phyloP scores from a whole-genome alignment of 108 stramenopile genomes.

The Thalassiosira profunda region DNA sequence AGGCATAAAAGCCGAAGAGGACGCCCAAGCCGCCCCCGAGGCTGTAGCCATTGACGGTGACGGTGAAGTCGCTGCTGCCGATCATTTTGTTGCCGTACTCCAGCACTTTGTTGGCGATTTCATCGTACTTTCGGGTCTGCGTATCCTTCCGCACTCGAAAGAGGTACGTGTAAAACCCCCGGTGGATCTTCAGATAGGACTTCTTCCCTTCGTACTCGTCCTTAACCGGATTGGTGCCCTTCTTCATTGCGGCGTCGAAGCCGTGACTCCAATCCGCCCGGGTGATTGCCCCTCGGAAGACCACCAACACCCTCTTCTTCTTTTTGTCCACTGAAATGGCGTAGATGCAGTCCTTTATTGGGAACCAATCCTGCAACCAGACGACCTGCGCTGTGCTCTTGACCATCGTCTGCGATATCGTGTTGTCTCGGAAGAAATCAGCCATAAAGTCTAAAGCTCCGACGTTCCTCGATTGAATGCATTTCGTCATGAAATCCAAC shows the following conservation, averaged over 20 bases:
- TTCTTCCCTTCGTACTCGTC: constrained; percentile 48
- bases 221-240: constrained; percentile 62
- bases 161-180: constrained; percentile 66
- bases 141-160: constrained; percentile 74
- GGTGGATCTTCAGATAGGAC: constrained; percentile 41
- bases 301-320: constrained; percentile 64
- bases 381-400: constrained; percentile 63
- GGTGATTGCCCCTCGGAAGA: constrained; percentile 77
- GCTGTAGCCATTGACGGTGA: constrained; percentile 64
- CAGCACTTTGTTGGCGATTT: constrained; percentile 65
- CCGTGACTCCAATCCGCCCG: constrained; percentile 68
- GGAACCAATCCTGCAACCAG: constrained; percentile 82
- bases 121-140: constrained; percentile 65
- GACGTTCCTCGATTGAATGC: constrained; percentile 54
- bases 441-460: constrained; percentile 58
- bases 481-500: constrained; percentile 56
- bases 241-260: constrained; percentile 36
- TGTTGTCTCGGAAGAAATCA: constrained; percentile 61
- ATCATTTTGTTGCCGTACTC: constrained; percentile 60
- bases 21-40: constrained; percentile 67
- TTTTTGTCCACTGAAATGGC: constrained; percentile 61
- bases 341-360: constrained; percentile 63
- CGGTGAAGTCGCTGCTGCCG: constrained; percentile 53
- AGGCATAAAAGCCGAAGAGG: constrained; percentile 69
- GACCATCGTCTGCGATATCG: constrained; percentile 57